These are phyloP conservation scores for Metschnikowia continentalis DNA, from an alignment of 805 yeast species.

Conservation along the genomic window DNA sequence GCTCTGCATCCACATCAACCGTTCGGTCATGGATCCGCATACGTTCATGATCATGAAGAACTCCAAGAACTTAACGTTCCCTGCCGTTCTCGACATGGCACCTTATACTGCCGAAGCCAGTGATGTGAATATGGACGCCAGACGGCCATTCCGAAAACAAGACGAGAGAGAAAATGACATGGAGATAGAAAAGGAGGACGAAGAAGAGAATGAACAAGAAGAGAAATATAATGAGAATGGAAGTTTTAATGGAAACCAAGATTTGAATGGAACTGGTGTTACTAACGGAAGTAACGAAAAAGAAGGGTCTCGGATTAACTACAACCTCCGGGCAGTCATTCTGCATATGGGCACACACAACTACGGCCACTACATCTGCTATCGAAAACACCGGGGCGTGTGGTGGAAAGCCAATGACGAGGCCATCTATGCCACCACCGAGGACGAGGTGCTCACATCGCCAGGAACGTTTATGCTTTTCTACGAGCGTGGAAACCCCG, in stretches of 20 bases:
- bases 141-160: slow-evolving; percentile 65
- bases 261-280: too few relatives aligned
- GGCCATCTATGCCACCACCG: slow-evolving; percentile 73
- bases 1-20: slow-evolving; percentile 80
- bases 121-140: slow-evolving; percentile 76
- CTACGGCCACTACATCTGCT: slow-evolving; percentile 95
- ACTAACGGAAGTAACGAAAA: too few relatives aligned
- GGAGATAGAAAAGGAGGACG: not conserved
- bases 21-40: slow-evolving; percentile 87
- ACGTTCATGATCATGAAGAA: slow-evolving; percentile 83
- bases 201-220: slow-evolving; percentile 5
- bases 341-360: slow-evolving; percentile 95
- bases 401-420: slow-evolving; percentile 98
- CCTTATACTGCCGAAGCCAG: slow-evolving; percentile 66
- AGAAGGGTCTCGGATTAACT: slow-evolving; percentile 24
- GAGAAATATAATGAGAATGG: not conserved
- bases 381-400: slow-evolving; percentile 69
- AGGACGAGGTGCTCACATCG: slow-evolving; percentile 71
- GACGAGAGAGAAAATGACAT: slow-evolving; percentile 27
- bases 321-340: slow-evolving; percentile 78
- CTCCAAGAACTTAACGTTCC: slow-evolving; percentile 76
- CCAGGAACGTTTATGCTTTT: slow-evolving; percentile 93
- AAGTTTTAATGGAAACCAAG: too few relatives aligned
- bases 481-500: slow-evolving; percentile 51
- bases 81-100: slow-evolving; percentile 60